Conservation (phyloP, 2,329 filamentous ascomycete genomes). For the Dactylellina sp. region DNA sequence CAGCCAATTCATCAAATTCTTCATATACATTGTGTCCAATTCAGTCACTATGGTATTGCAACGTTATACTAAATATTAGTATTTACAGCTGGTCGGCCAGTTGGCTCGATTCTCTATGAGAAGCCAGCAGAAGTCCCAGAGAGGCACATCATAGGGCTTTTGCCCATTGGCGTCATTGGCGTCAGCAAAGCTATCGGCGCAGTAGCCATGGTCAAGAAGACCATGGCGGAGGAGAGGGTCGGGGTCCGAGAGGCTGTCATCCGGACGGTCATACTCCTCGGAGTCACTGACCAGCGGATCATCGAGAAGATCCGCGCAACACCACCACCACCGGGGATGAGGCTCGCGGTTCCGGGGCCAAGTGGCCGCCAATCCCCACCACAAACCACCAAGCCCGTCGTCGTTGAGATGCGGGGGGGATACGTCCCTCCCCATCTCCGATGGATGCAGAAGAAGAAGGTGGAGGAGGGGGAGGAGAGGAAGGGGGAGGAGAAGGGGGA, state of each 20-base stretch:
- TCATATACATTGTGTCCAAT: no score
- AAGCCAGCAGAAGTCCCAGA: slow-evolving; percentile 30
- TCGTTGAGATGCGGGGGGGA: not conserved
- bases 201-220: slow-evolving; percentile 28
- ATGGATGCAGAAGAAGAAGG: not conserved
- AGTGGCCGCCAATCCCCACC: not conserved
- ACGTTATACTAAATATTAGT: not conserved
- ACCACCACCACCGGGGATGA: slow-evolving; percentile 3
- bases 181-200: slow-evolving; percentile 4
- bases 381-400: not conserved
- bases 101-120: slow-evolving; percentile 40
- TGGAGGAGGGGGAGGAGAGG: not conserved
- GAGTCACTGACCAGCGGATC: slow-evolving; percentile 47
- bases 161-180: slow-evolving; percentile 35
- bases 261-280: slow-evolving; percentile 42
- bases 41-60: no score
- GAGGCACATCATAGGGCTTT: slow-evolving; percentile 28
- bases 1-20: not conserved
- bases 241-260: slow-evolving; percentile 15
- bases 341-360: not conserved
- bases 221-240: slow-evolving; percentile 28
- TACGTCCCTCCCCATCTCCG: slow-evolving; percentile 25
- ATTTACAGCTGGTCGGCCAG: slow-evolving; percentile 27
- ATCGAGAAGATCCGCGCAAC: slow-evolving; percentile 36
- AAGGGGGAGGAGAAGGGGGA: not conserved